phyloP scores from a whole-genome alignment of 495 filamentous ascomycete species.

The Aspergillus biplanus region DNA sequence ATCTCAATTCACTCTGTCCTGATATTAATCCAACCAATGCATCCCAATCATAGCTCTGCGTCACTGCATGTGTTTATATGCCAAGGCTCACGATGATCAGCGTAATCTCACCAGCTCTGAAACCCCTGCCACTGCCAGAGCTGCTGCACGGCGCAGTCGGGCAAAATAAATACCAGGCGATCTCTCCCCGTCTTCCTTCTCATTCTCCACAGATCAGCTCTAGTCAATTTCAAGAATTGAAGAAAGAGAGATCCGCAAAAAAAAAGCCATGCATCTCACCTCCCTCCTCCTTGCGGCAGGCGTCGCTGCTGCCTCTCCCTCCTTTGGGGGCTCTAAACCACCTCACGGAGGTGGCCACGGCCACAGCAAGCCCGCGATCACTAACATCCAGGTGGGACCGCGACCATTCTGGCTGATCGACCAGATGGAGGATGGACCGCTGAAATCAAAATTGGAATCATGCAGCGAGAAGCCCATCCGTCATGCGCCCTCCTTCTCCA shows the following conservation, averaged over 20 bases:
- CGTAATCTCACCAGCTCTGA: slow-evolving; percentile 5
- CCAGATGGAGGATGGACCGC: slow-evolving; percentile 58
- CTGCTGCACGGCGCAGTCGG: neutral
- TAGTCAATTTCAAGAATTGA: neutral
- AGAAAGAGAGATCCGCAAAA: neutral
- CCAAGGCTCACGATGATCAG: slow-evolving; percentile 1
- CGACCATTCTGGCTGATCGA: slow-evolving; percentile 62
- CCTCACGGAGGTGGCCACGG: slow-evolving; percentile 5
- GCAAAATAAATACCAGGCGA: neutral
- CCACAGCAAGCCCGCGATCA: slow-evolving; percentile 3
- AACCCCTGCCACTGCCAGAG: neutral
- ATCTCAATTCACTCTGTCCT: neutral
- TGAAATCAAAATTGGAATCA: slow-evolving; percentile 57
- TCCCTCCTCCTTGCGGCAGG: slow-evolving; percentile 22
- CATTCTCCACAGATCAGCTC: neutral
- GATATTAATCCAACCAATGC: slow-evolving; percentile 10
- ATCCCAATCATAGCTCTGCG: slow-evolving; percentile 18
- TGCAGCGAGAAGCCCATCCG: slow-evolving; percentile 53
- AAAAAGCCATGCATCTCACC: slow-evolving; percentile 19
- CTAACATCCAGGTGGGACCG: slow-evolving; percentile 54
- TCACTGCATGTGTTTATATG: slow-evolving; percentile 19
- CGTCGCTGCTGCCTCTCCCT: slow-evolving; percentile 21
- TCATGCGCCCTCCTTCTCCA: slow-evolving; percentile 48
- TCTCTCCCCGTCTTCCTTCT: neutral
- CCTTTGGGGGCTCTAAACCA: slow-evolving; percentile 5